Conservation (phyloP, 1,139 yeast genomes). For the Kurtzmaniella quercitrusa region DNA sequence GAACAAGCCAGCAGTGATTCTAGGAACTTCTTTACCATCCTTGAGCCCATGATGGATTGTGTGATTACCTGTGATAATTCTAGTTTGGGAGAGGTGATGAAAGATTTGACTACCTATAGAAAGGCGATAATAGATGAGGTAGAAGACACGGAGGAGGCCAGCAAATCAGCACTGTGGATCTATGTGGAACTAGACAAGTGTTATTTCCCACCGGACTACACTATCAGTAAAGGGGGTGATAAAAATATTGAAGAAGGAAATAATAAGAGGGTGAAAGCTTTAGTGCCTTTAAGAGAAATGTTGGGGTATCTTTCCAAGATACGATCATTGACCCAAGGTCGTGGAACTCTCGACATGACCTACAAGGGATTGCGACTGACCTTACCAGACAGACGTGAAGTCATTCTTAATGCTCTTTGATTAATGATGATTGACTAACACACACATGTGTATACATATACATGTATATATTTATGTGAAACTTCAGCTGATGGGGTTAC, state of each 20-base stretch:
- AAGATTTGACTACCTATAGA: conserved; percentile 65
- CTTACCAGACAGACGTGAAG: conserved; percentile 39
- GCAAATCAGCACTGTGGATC: conserved; percentile 40
- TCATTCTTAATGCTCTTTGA: conserved; percentile 19
- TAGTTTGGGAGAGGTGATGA: conserved; percentile 78
- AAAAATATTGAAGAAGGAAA: conserved; percentile 19
- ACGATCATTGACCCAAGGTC: conserved; percentile 84
- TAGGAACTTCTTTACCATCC: conserved; percentile 40
- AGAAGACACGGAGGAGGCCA: conserved; percentile 47
- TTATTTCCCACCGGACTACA: conserved; percentile 59
- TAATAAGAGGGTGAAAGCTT: conserved; percentile 63
- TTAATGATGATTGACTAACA: too few relatives aligned
- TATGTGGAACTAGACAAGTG: conserved; percentile 46
- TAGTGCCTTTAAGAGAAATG: conserved; percentile 86
- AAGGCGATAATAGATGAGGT: conserved; percentile 66
- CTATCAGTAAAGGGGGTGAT: conserved; percentile 17
- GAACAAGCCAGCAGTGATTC: conserved; percentile 18
- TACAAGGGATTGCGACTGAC: conserved; percentile 70
- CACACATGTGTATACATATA: too few relatives aligned
- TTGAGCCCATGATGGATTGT: conserved; percentile 88
- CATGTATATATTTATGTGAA: too few relatives aligned
- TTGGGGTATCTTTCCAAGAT: conserved; percentile 77
- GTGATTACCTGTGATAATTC: conserved; percentile 65
- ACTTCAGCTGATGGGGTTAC: not conserved
- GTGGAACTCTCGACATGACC: conserved; percentile 80